These are phyloP conservation scores for Solanum raphanifolium DNA, from an alignment of 257 asterid species.

Conservation along the genomic window DNA sequence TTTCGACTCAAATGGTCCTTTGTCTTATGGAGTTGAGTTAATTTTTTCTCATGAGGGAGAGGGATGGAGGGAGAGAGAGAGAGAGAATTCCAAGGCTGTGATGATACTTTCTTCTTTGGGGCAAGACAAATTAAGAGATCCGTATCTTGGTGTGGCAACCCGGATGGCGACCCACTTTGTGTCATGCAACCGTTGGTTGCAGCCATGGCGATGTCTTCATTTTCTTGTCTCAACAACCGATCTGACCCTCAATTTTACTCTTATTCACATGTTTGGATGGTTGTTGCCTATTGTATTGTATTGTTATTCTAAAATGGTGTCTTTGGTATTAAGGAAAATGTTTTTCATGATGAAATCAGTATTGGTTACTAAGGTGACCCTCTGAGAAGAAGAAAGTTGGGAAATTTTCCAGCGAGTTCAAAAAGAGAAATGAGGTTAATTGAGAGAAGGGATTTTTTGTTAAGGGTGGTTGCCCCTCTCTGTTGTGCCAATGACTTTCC, in stretches of 20 bases:
- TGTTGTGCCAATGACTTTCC: not conserved
- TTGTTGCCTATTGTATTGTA: not conserved
- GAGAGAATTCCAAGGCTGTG: not conserved
- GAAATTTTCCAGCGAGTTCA: not conserved
- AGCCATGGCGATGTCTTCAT: not conserved
- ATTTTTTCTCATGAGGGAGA: not conserved
- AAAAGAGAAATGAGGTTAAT: not conserved
- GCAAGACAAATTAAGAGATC: not conserved
- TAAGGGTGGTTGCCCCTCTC: conserved; percentile 4
- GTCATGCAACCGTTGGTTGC: not conserved
- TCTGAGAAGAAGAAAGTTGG: not conserved
- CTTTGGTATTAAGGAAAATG: not conserved
- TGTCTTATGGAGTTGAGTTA: not conserved
- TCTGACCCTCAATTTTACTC: not conserved
- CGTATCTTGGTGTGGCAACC: not conserved
- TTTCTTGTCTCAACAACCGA: not conserved
- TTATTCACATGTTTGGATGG: not conserved
- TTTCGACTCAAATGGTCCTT: not conserved
- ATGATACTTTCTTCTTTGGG: not conserved
- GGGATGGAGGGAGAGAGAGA: not conserved
- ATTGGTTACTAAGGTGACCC: not conserved
- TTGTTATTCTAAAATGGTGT: not conserved
- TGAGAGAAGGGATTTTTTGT: not conserved
- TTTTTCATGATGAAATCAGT: not conserved
- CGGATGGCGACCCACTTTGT: not conserved